Base-by-base conservation (phyloP, 2,329 filamentous ascomycete species). In the Fusarium beomiforme region DNA sequence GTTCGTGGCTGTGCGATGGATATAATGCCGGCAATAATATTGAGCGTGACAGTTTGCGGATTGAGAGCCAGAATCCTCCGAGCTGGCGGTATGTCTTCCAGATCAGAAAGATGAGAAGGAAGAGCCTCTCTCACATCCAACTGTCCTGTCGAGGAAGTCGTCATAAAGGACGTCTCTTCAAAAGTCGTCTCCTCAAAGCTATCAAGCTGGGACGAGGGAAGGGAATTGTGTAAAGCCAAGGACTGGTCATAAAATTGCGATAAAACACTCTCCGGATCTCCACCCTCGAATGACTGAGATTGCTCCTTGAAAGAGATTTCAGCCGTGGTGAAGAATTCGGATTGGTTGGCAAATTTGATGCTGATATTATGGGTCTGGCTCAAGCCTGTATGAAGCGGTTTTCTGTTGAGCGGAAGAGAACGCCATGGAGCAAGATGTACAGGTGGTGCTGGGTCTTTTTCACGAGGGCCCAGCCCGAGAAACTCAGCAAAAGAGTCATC, bases 41-140 rank as follows among this genome's bases (percentile, higher is more conserved):
- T 94, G 29, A 95, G 88, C 0, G 93, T 94, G 78, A 95, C 89
- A 0, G 93, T 97, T 77, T 94, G 92, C 0, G 94, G 95, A 33
- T 87, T 84, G 49, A 97, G 91, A 1, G 87, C 87, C 13, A 85
- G 78, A 9, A 97, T 84, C 74, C 92, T 88, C 5, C 79, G 77
- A 1, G 93, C 91, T 23, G 85, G 86, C 1, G 95, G 95, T 13
- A 98, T 84, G 66, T 91, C 88, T 56, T 87, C 86, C 17, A 98
- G 83, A 75, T 93, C 85, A 33, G 83, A 76, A 70, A 82, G 70
- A 77, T 83, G 73, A 8, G 80, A 76, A 26, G 80, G 72, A 72
- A 76, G 59, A 68, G 71, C 67, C 54, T 70, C 64, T 59, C 73
- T 60, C 64, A 64, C 36, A 31, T 53, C 69, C n/a, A 69, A 70